A percentile compares a stretch with the other conserved stretches of the same genome.
Evolutionary conservation across 2,329 filamentous ascomycete species (phyloP).

Genomic region (Calonectria naviculata): DNA sequence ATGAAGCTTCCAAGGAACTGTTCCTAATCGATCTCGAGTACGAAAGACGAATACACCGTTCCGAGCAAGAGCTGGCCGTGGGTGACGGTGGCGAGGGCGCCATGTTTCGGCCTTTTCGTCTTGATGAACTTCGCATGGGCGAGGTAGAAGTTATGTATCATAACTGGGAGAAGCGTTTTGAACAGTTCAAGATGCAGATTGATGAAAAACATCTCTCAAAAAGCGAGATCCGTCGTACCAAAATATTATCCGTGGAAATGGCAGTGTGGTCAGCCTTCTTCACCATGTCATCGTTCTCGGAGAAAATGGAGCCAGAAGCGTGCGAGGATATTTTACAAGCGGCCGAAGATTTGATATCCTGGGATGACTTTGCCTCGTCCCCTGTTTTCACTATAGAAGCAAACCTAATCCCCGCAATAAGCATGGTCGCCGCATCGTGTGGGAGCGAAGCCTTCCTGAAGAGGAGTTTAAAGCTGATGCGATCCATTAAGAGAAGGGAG

Average conservation of each 20-base stretch:
- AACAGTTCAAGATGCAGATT: not conserved
- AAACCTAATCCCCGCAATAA: not conserved
- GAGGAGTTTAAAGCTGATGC: not conserved
- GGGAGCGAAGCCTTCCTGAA: not conserved
- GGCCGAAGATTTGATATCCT: not conserved
- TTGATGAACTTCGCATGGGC: not conserved
- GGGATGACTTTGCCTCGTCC: not conserved
- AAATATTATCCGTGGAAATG: not conserved
- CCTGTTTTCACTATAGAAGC: not conserved
- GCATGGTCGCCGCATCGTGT: not conserved
- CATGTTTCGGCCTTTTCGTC: too few relatives aligned
- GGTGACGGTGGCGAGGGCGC: too few relatives aligned
- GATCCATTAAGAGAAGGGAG: not conserved
- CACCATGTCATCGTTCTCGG: not conserved
- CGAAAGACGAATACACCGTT: not conserved
- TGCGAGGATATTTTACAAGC: not conserved
- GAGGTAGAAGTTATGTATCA: not conserved
- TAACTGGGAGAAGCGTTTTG: not conserved
- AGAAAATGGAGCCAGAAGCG: not conserved
- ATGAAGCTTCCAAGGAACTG: not conserved
- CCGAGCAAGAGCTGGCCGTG: not conserved
- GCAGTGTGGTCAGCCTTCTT: not conserved
- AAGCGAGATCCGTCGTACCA: not conserved
- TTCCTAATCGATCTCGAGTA: not conserved
- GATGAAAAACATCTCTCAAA: not conserved